phyloP scores from a whole-genome alignment of 1,284 basidiomycete species.

The Marasmius fiardii region DNA sequence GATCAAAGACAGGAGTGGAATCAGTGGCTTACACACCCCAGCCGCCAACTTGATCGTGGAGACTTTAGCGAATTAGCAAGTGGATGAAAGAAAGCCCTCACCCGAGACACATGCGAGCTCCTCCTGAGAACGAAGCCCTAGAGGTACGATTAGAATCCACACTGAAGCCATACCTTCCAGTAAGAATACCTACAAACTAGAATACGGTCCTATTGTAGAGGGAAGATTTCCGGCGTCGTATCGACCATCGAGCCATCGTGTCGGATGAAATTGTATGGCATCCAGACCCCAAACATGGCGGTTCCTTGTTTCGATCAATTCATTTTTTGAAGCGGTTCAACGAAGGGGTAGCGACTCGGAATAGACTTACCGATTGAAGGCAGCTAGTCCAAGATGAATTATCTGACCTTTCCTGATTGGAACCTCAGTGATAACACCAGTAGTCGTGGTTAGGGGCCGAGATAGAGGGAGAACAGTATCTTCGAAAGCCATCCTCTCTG shows the following conservation, averaged over 20 bases:
- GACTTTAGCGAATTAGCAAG: too few species aligned
- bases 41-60: too few species aligned
- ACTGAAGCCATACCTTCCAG: too few species aligned
- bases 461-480: slow-evolving; percentile 13
- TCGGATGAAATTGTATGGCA: slow-evolving; percentile 9
- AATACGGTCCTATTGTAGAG: slow-evolving; percentile 5
- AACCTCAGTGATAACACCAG: slow-evolving; percentile 1
- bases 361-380: slow-evolving; percentile 7
- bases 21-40: too few species aligned
- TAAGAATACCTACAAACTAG: slow-evolving; percentile 3
- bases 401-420: slow-evolving; percentile 7
- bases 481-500: slow-evolving; percentile 5
- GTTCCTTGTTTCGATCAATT: background rate
- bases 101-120: too few species aligned
- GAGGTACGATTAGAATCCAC: too few species aligned
- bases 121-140: too few species aligned
- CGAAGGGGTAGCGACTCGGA: too few species aligned
- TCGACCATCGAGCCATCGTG: slow-evolving; percentile 7
- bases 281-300: slow-evolving; percentile 8
- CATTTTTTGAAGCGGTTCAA: too few species aligned
- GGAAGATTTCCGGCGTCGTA: background rate
- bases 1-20: too few species aligned
- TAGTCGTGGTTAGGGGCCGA: slow-evolving; percentile 2
- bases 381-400: slow-evolving; percentile 1
- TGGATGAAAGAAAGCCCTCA: too few species aligned